Evolutionary conservation across 305 asterid species (phyloP), one percentile per base, ranked within the genome.

Genomic region (Andrographis paniculata): DNA sequence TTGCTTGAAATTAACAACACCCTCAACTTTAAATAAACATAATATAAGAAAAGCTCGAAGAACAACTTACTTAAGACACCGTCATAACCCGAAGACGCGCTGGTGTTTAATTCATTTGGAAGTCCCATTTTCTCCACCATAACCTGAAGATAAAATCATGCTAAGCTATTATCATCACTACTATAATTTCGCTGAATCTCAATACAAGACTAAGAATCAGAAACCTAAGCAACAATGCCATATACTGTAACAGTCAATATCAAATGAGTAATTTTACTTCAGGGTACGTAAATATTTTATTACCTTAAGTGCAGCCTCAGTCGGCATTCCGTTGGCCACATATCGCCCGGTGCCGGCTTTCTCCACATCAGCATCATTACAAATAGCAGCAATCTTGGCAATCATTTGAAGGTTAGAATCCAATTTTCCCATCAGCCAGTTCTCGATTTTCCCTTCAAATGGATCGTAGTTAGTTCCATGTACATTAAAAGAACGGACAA

Each of bases 61-160:
- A 55, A 28, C 61, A 64, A 27, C 96, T 83, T 74, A 91, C 99
- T 61, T 46, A 87, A 72, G 41, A 71, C 64, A 53, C 76, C 87
- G 56, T 58, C 76, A 53, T 69, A 50, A 43, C 56, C 67, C 14
- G 85, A 65, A 62, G 83, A 70, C 40, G 74, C 54, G 33, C 63
- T 64, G 59, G 82, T 66, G 56, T 62, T 60, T 52, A 78, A 16
- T 48, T 76, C 91, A 37, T 45, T 64, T 36, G 99, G 85, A 62
- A 79, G 87, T 18, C 94, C 99, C 96, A 92, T 92, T 71, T 92
- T 92, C 77, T 92, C 99, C 35, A 74, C 96, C 72, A 92, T 58
- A 74, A 92, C 95, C 99, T 91, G 73, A 50, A 52, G 52, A 23
- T 24, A 31, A 17, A 61, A 52, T 36, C 53, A 61, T 20, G 60